These are phyloP conservation scores for Annulohypoxylon maeteangense DNA, from an alignment of 495 filamentous ascomycete genomes.

Conservation along the genomic window DNA sequence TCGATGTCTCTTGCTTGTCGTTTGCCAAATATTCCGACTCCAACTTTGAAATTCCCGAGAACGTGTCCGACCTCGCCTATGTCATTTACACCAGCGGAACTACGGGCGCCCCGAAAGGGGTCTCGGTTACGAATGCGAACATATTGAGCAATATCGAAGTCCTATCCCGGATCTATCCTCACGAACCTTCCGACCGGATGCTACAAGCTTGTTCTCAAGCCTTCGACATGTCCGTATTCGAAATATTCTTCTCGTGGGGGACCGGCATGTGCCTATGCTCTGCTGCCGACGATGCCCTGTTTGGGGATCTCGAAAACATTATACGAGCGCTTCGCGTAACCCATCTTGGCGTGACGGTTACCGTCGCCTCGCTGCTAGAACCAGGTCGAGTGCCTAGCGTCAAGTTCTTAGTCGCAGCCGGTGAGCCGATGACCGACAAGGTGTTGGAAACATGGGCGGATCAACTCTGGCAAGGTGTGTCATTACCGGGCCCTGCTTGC, in stretches of 20 bases:
- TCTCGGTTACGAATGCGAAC: constrained; percentile 74
- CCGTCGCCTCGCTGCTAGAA: constrained; percentile 73
- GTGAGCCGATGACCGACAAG: constrained; percentile 74
- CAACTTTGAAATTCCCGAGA: constrained; percentile 49
- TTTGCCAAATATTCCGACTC: constrained; percentile 35
- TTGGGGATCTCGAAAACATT: constrained; percentile 68
- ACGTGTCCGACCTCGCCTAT: constrained; percentile 61
- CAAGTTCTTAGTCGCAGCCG: constrained; percentile 73
- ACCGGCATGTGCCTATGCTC: constrained; percentile 78
- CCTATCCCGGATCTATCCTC: constrained; percentile 69
- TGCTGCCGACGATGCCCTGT: constrained; percentile 70
- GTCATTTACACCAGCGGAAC: constrained; percentile 74
- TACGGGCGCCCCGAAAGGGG: constrained; percentile 74
- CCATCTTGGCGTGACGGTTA: constrained; percentile 82
- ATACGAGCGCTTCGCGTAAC: constrained; percentile 70
- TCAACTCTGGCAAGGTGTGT: constrained; percentile 71
- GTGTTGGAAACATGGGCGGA: constrained; percentile 74
- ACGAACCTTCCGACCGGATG: constrained; percentile 58
- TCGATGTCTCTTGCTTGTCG: constrained; percentile 49
- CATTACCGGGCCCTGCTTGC: background rate
- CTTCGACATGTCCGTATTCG: constrained; percentile 83
- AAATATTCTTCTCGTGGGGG: constrained; percentile 82
- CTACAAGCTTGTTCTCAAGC: constrained; percentile 79
- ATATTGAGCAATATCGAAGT: constrained; percentile 73
- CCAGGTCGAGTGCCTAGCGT: constrained; percentile 72